A percentile compares a stretch with the other conserved stretches of the same genome.
Conservation (phyloP, 2,329 filamentous ascomycete genomes). For the Thermoascus crustaceus region DNA sequence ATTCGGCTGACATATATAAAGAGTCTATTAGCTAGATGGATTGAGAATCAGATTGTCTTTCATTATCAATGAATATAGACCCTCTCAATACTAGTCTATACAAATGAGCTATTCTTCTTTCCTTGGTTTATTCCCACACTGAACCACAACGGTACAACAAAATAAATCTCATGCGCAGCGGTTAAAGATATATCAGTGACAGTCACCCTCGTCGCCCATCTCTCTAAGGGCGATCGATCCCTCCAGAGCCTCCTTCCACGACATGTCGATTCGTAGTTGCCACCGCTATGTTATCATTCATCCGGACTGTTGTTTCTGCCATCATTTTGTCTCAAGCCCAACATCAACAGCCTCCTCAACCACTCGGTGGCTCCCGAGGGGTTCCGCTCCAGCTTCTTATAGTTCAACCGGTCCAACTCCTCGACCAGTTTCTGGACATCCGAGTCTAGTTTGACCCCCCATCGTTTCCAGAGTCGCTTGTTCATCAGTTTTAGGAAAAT, state of each 20-base stretch:
- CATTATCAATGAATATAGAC: too few relatives aligned
- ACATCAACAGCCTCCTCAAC: not conserved
- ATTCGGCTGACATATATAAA: too few relatives aligned
- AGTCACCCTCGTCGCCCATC: not conserved
- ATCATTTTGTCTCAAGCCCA: not conserved
- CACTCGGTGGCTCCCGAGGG: not conserved
- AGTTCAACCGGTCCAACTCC: not conserved
- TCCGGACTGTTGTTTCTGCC: not conserved
- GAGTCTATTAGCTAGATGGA: too few relatives aligned
- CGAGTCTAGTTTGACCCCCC: not conserved
- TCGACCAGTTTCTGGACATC: not conserved
- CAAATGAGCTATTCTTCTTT: too few relatives aligned
- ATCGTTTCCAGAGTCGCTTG: not conserved
- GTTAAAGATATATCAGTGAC: too few relatives aligned
- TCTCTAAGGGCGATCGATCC: not conserved
- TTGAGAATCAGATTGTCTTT: too few relatives aligned
- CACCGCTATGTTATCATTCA: not conserved
- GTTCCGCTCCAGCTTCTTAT: not conserved
- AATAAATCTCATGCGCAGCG: too few relatives aligned
- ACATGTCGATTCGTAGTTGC: not conserved
- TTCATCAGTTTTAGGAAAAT: not conserved
- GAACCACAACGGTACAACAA: too few relatives aligned
- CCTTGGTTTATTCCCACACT: too few relatives aligned
- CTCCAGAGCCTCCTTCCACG: not conserved
- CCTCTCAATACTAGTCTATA: too few relatives aligned